Percentiles rank a stretch among this genome's conserved stretches.
Evolutionary conservation across 192 early-diverging fungal species (phyloP).

Genomic region (Umbelopsis sp.): DNA sequence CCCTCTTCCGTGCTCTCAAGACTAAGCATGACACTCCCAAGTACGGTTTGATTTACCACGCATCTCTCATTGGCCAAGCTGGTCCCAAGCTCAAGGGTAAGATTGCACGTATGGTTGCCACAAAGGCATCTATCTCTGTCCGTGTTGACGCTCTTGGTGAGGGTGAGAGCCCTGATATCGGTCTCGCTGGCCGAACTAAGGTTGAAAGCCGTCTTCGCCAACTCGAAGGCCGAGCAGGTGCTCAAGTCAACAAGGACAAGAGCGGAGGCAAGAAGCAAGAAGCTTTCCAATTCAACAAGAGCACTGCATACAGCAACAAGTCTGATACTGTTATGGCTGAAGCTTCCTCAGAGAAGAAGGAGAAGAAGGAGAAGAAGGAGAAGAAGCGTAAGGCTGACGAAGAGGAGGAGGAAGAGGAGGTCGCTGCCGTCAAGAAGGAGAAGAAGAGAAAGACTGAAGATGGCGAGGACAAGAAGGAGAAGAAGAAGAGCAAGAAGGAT

Average conservation of each 20-base stretch:
- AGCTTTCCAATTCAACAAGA: slow-evolving; percentile 64
- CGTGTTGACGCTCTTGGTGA: slow-evolving; percentile 94
- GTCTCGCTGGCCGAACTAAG: slow-evolving; percentile 85
- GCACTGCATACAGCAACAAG: slow-evolving; percentile 47
- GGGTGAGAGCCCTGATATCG: slow-evolving; percentile 75
- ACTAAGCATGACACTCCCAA: slow-evolving; percentile 98
- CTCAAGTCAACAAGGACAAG: slow-evolving; percentile 71
- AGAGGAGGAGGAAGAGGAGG: slow-evolving; percentile 45
- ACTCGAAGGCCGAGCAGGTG: slow-evolving; percentile 81
- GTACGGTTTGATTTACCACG: slow-evolving; percentile 98
- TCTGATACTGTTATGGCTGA: slow-evolving; percentile 40
- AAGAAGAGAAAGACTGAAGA: slow-evolving; percentile 57
- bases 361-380: slow-evolving; percentile 51
- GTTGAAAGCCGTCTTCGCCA: slow-evolving; percentile 86
- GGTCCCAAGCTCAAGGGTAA: slow-evolving; percentile 97
- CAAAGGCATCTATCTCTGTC: slow-evolving; percentile 88
- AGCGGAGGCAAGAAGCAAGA: slow-evolving; percentile 62
- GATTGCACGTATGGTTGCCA: slow-evolving; percentile 92
- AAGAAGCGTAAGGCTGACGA: slow-evolving; percentile 46
- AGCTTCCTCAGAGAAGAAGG: slow-evolving; percentile 44
- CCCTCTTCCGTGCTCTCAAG: slow-evolving; percentile 99
- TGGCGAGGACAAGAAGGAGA: slow-evolving; percentile 53
- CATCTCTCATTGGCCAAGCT: slow-evolving; percentile 95
- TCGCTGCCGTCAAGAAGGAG: slow-evolving; percentile 46
- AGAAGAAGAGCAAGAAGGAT: slow-evolving; percentile 42